Base-by-base conservation (phyloP, 352 stramenopile species). In the Phytophthora uliginosa region DNA sequence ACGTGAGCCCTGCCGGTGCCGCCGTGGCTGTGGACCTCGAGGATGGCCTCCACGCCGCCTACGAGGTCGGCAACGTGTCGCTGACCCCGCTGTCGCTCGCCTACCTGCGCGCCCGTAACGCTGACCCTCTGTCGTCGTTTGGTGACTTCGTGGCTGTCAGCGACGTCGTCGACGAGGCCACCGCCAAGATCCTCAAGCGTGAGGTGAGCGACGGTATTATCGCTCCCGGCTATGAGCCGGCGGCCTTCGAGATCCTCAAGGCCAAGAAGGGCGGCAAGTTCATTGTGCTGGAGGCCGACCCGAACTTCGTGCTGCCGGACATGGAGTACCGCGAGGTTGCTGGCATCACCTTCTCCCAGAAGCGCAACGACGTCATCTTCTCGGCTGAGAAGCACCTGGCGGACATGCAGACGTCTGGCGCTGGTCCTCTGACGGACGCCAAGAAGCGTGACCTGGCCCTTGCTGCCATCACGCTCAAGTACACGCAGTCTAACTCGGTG, bases 141-240 rank as follows among this genome's bases (percentile, higher is more conserved):
- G 98, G 98, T 54, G 98, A 99, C 81, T 99, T 99, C 82, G 98
- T 98, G 31, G 98, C 98, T 31, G 89, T 99, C 22, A 99, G 93
- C 24, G 98, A 99, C 78, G 71, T 99, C 24, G 98, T 99, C 12
- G 98, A 99, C 82, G 98, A 99, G 73, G 95, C 91, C 42, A 99
- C 98, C 2, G 98, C 98, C 18, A 95, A 98, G 77, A 98, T 99
- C 69, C 86, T 99, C 47, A 99, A 99, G 88, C 98, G 97, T 71
- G 98, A 99, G 85, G 98, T 99, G 28, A 98, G 90, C 72, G 98
- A 99, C 79, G 98, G 98, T 62, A 99, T 99, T 81, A 99, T 99
- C 67, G 98, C 98, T 22, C 98, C 98, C 2, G 97, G 97, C 65
- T 99, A 99, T 84, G 98, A 99, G 53, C 95, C 97, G 1, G 97